A percentile compares a stretch with the other conserved stretches of the same genome.
Conservation (phyloP, 805 yeast genomes). For the Starmera quercuum region DNA sequence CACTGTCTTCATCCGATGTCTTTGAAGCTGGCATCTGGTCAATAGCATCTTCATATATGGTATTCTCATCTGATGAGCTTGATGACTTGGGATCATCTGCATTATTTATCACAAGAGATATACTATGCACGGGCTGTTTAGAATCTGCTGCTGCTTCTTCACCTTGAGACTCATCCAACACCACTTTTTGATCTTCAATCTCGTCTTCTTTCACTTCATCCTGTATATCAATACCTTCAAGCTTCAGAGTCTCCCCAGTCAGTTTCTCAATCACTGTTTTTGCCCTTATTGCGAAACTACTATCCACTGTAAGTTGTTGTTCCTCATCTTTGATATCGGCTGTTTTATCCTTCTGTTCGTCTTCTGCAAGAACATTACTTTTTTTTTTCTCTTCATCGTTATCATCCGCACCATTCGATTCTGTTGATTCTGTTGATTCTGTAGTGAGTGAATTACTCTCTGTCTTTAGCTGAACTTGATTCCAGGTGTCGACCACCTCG, state of each 20-base stretch:
- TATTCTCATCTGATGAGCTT: too few species aligned
- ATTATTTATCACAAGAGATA: too few species aligned
- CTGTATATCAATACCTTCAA: slow-evolving; percentile 16
- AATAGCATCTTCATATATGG: slow-evolving; percentile 1
- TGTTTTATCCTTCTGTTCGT: slow-evolving; percentile 3
- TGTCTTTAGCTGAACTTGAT: slow-evolving; percentile 22
- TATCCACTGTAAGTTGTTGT: slow-evolving; percentile 14
- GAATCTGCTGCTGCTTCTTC: slow-evolving; percentile 3
- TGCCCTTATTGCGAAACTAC: slow-evolving; percentile 19
- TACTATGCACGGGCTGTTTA: too few species aligned
- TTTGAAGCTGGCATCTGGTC: slow-evolving; percentile 2
- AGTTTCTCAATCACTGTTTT: slow-evolving; percentile 14
- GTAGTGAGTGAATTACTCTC: slow-evolving; percentile 10
- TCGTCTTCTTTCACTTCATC: slow-evolving; percentile 9
- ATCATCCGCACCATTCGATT: not conserved
- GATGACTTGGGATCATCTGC: too few species aligned
- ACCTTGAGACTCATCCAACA: slow-evolving; percentile 10
- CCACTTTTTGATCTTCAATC: slow-evolving; percentile 5
- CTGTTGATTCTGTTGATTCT: slow-evolving; percentile 3
- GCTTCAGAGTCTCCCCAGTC: slow-evolving; percentile 9
- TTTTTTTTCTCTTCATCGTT: slow-evolving; percentile 1
- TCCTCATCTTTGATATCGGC: not conserved
- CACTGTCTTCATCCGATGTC: slow-evolving; percentile 5
- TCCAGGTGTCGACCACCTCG: slow-evolving; percentile 48
- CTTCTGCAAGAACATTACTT: not conserved